Evolutionary conservation across 192 early-diverging fungal species (phyloP).

Genomic region (Coemansia sp.): DNA sequence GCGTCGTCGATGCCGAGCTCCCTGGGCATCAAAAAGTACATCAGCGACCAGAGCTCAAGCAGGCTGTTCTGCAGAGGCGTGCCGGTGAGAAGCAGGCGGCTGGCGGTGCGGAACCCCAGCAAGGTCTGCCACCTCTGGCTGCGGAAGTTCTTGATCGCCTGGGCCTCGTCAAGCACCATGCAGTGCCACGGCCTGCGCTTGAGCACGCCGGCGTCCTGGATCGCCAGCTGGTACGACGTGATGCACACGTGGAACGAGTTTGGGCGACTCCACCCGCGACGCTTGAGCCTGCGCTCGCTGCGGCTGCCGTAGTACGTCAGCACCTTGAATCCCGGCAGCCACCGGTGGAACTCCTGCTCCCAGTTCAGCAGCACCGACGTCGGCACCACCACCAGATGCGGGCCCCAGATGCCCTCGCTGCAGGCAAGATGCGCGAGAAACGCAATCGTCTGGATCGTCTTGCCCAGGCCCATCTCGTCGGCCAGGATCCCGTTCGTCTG

Average conservation of each 20-base stretch:
- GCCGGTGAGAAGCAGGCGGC: conserved; percentile 90
- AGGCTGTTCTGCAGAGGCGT: conserved; percentile 96
- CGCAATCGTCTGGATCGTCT: conserved; percentile 94
- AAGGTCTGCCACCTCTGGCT: conserved; percentile 88
- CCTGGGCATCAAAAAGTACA: conserved; percentile 90
- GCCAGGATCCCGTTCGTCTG: conserved; percentile 89
- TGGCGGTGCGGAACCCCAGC: conserved; percentile 70
- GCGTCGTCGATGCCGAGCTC: conserved; percentile 50
- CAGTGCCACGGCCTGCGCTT: conserved; percentile 82
- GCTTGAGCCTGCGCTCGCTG: conserved; percentile 50
- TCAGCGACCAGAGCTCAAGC: conserved; percentile 81
- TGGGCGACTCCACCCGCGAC: conserved; percentile 59
- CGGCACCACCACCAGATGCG: conserved; percentile 91
- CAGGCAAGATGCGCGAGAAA: conserved; percentile 81
- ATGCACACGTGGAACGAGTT: conserved; percentile 79
- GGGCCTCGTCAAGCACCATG: conserved; percentile 94
- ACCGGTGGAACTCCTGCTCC: conserved; percentile 86
- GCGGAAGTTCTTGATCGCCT: conserved; percentile 91
- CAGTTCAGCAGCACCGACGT: conserved; percentile 88
- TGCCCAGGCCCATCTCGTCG: conserved; percentile 94
- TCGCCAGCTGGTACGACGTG: conserved; percentile 69
- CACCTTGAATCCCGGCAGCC: conserved; percentile 66
- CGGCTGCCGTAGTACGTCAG: conserved; percentile 68
- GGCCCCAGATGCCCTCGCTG: conserved; percentile 73
- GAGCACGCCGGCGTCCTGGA: conserved; percentile 67